A percentile compares a stretch with the other conserved stretches of the same genome.
These are phyloP conservation scores for Conticribra guillardii DNA, from an alignment of 108 stramenopile species.

Conservation along the genomic window DNA sequence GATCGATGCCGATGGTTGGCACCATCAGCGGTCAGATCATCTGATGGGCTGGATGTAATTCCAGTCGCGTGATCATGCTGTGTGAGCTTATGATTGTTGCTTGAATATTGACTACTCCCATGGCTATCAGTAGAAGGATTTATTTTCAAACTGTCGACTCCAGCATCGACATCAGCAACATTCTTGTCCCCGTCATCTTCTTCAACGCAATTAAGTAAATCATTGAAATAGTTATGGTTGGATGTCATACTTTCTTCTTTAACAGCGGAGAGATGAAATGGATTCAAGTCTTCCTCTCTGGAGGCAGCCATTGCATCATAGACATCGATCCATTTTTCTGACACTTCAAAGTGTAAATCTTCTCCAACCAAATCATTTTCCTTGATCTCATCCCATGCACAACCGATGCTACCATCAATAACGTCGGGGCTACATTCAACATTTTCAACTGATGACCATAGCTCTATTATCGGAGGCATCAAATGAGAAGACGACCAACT, in stretches of 20 bases:
- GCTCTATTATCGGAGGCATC: constrained; percentile 40
- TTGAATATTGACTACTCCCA: background rate
- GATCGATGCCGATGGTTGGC: constrained; percentile 33
- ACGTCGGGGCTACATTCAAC: background rate
- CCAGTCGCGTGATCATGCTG: too few species aligned
- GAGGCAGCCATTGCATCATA: background rate
- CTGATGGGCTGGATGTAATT: background rate
- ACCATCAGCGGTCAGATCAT: constrained; percentile 3
- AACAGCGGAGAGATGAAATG: background rate
- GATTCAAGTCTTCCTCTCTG: background rate
- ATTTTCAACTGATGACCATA: constrained; percentile 41
- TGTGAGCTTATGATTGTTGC: background rate
- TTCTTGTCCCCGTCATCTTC: too few species aligned
- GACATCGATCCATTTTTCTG: constrained; percentile 13
- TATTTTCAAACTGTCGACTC: background rate
- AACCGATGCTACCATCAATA: background rate
- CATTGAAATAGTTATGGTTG: constrained; percentile 19
- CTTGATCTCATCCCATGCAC: constrained; percentile 16
- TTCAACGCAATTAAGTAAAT: constrained; percentile 31
- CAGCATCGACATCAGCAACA: background rate
- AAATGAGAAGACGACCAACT: constrained; percentile 18
- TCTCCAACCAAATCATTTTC: constrained; percentile 36
- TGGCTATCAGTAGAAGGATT: background rate
- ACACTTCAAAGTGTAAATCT: constrained; percentile 16
- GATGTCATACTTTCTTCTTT: background rate